These are phyloP conservation scores for Agastache rugosa DNA, from an alignment of 257 asterid species.

Conservation along the genomic window DNA sequence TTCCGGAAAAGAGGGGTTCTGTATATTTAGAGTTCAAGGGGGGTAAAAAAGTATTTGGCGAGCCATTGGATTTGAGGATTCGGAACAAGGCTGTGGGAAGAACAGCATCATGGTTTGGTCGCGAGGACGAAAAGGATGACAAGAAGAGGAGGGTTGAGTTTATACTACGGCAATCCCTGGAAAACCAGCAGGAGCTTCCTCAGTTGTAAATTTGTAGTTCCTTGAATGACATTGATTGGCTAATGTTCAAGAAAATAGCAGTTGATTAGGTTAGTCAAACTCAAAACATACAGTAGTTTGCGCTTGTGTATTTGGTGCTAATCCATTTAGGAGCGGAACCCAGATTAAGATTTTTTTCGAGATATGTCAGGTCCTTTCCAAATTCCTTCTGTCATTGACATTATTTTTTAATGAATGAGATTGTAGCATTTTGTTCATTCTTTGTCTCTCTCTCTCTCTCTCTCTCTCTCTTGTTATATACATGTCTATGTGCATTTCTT, in stretches of 20 bases:
- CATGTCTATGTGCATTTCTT: neutral
- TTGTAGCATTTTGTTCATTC: constrained; percentile 33
- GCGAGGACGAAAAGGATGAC: constrained; percentile 87
- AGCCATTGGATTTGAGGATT: constrained; percentile 85
- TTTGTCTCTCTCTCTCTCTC: neutral
- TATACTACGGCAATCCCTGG: constrained; percentile 74
- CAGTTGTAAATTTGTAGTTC: constrained; percentile 79
- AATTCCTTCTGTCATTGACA: constrained; percentile 40
- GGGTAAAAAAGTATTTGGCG: constrained; percentile 75
- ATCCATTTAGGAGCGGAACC: constrained; percentile 48
- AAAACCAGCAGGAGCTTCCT: constrained; percentile 81
- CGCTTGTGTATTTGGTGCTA: constrained; percentile 68
- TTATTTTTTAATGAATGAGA: constrained; percentile 43
- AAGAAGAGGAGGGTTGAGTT: constrained; percentile 89
- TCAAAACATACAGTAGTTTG: constrained; percentile 54
- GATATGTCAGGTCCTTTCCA: constrained; percentile 50
- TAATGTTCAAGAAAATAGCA: constrained; percentile 48
- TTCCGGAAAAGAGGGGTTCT: constrained; percentile 68
- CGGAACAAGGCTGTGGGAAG: constrained; percentile 62
- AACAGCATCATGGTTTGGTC: constrained; percentile 63
- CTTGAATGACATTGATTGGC: constrained; percentile 50
- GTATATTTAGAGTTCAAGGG: constrained; percentile 71
- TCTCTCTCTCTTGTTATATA: neutral
- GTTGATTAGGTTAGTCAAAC: constrained; percentile 72
- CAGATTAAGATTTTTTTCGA: constrained; percentile 62